phyloP scores from a whole-genome alignment of 345 rosid species.

The Salix viminalis region DNA sequence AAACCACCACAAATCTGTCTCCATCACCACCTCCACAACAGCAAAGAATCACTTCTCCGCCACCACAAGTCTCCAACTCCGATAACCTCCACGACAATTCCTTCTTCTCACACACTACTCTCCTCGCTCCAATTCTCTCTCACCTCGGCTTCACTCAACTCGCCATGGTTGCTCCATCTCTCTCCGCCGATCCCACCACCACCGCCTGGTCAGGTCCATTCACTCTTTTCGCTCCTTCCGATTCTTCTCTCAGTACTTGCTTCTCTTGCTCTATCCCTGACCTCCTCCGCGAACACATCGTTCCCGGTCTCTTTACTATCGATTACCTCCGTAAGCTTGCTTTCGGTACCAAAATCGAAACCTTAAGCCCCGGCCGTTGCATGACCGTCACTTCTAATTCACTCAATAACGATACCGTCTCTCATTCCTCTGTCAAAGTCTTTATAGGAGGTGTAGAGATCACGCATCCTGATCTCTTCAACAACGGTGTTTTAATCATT shows the following conservation, averaged over 20 bases:
- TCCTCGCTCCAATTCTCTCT: conserved; percentile 47
- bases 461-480: conserved; percentile 60
- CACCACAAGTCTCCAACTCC: conserved; percentile 1
- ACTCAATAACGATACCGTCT: conserved; percentile 20
- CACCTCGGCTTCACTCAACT: conserved; percentile 66
- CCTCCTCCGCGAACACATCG: conserved; percentile 63
- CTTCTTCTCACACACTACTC: conserved; percentile 29
- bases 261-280: conserved; percentile 40
- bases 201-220: conserved; percentile 56
- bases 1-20: background rate
- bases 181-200: conserved; percentile 32
- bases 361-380: conserved; percentile 59
- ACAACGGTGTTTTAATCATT: conserved; percentile 50
- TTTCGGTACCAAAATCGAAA: conserved; percentile 57
- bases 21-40: background rate
- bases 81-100: conserved; percentile 23
- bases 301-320: conserved; percentile 56
- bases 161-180: conserved; percentile 47
- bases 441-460: conserved; percentile 59
- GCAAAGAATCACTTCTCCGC: background rate
- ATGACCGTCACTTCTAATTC: conserved; percentile 43
- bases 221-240: conserved; percentile 62
- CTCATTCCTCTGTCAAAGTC: conserved; percentile 21
- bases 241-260: conserved; percentile 48
- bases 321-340: conserved; percentile 51